phyloP scores from a whole-genome alignment of 2,329 filamentous ascomycete genomes.

The Aspergillus carbonarius region DNA sequence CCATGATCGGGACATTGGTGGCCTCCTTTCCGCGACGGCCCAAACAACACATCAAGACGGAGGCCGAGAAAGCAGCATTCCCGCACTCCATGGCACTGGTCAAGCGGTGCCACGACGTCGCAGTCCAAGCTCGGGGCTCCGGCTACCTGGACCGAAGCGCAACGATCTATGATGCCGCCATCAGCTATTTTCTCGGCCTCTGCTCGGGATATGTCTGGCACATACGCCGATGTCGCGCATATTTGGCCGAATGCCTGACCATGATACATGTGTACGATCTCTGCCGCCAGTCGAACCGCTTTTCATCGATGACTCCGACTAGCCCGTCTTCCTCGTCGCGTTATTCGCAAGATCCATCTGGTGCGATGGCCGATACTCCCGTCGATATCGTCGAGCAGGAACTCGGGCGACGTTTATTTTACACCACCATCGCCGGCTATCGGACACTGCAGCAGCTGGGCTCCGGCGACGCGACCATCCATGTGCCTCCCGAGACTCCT shows the following conservation, averaged over 20 bases:
- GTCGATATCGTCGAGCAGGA: slow-evolving; percentile 44
- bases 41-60: slow-evolving; percentile 40
- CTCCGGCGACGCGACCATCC: slow-evolving; percentile 66
- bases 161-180: slow-evolving; percentile 46
- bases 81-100: slow-evolving; percentile 46
- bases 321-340: slow-evolving; percentile 26
- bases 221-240: slow-evolving; percentile 40
- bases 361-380: slow-evolving; percentile 16
- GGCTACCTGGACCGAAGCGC: slow-evolving; percentile 45
- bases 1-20: slow-evolving; percentile 47
- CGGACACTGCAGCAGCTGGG: slow-evolving; percentile 78
- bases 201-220: slow-evolving; percentile 44
- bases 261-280: slow-evolving; percentile 44
- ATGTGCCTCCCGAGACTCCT: slow-evolving; percentile 73
- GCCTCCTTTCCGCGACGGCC: slow-evolving; percentile 48
- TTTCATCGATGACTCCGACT: slow-evolving; percentile 17
- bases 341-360: slow-evolving; percentile 23
- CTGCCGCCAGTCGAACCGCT: slow-evolving; percentile 26
- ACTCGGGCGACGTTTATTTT: slow-evolving; percentile 67
- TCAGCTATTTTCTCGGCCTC: slow-evolving; percentile 45
- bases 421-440: slow-evolving; percentile 74
- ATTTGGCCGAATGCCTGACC: slow-evolving; percentile 45
- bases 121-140: slow-evolving; percentile 44
- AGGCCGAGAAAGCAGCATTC: slow-evolving; percentile 38
- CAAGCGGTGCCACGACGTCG: slow-evolving; percentile 44